Evolutionary conservation across 2,329 filamentous ascomycete species (phyloP).

Genomic region (Colletotrichum melonis): DNA sequence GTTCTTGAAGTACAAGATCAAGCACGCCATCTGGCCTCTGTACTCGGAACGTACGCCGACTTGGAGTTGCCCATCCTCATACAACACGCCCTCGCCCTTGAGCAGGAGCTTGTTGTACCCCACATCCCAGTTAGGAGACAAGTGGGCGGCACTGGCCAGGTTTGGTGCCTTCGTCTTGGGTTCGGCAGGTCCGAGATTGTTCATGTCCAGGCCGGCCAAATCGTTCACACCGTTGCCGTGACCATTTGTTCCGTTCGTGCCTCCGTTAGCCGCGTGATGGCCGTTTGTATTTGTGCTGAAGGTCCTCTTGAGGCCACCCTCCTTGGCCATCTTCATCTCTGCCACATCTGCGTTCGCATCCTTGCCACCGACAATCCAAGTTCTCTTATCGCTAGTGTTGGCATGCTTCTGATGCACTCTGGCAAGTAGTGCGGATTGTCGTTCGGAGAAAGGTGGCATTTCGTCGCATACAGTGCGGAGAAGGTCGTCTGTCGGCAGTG

Average conservation of each 20-base stretch:
- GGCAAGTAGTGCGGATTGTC: constrained; percentile 91
- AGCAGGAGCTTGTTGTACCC: constrained; percentile 89
- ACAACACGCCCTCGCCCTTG: constrained; percentile 85
- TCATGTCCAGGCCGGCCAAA: constrained; percentile 86
- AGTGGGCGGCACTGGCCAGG: constrained; percentile 88
- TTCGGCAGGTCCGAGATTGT: constrained; percentile 65
- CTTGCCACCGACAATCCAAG: constrained; percentile 98
- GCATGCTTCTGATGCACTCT: constrained; percentile 94
- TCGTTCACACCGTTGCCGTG: constrained; percentile 69
- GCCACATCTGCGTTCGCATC: constrained; percentile 86
- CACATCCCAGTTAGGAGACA: constrained; percentile 94
- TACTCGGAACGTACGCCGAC: constrained; percentile 94
- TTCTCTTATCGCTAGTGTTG: constrained; percentile 92
- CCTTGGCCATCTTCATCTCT: constrained; percentile 84
- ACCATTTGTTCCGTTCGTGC: constrained; percentile 62
- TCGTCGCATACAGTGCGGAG: constrained; percentile 95
- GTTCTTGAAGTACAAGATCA: constrained; percentile 97
- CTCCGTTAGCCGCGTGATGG: constrained; percentile 53
- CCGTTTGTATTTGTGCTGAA: constrained; percentile 75
- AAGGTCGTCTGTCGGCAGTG: constrained; percentile 88
- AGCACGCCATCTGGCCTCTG: constrained; percentile 91
- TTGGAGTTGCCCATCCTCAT: constrained; percentile 95
- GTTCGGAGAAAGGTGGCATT: constrained; percentile 97
- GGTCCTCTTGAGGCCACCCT: constrained; percentile 84
- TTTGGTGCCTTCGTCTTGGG: constrained; percentile 79